Evolutionary conservation across 352 stramenopile species (phyloP), one percentile per base, ranked within the genome.

Genomic region (Globisporangium emineosum): DNA sequence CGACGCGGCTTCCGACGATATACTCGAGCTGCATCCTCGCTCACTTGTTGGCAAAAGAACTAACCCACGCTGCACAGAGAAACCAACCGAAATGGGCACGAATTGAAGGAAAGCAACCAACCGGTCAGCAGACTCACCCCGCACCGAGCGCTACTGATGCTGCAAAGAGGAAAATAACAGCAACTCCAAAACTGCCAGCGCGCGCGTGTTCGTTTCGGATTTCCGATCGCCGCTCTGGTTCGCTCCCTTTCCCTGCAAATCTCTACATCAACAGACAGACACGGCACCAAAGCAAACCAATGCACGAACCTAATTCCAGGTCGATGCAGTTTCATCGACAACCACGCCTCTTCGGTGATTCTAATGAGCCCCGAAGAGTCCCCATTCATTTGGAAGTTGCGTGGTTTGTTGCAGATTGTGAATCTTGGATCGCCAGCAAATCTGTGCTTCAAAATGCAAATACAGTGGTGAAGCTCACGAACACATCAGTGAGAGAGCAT

Each of bases 1-100:
- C 86, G 17, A 94, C 83, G 30, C 86, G 84, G 43, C 76, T 72
- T 30, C 76, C 82, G 32, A 89, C 77, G 27, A 63, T 51, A 55
- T 68, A 81, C 42, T 43, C 54, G 12, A 53, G 54, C 60, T 47
- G 30, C 65, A 72, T 75, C 27, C 25, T 27, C 23, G 23, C 23
- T 54, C 8, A 8, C 47, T 2, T 29, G 7, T 17, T 56, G 25
- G 13, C 29, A 23, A 33, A 9, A 5, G 21, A 25, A 33, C 23
- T 9, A 53, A 19, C 21, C 13, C 50, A 56, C 35, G 35, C 35
- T 42, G 50, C 27, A 23, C 23, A 54, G 12, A 35, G 49, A 29
- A 35, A 17, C 25, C 15, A 56, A 21, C 35, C 1, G 35, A 15
- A 43, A 43, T 43, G 35, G 32, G 35, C 35, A 43, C 35, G 35